Evolutionary conservation across 2,329 filamentous ascomycete genomes (phyloP), one percentile per base, ranked within the genome.

Genomic region (Talaromyces pinophilus): DNA sequence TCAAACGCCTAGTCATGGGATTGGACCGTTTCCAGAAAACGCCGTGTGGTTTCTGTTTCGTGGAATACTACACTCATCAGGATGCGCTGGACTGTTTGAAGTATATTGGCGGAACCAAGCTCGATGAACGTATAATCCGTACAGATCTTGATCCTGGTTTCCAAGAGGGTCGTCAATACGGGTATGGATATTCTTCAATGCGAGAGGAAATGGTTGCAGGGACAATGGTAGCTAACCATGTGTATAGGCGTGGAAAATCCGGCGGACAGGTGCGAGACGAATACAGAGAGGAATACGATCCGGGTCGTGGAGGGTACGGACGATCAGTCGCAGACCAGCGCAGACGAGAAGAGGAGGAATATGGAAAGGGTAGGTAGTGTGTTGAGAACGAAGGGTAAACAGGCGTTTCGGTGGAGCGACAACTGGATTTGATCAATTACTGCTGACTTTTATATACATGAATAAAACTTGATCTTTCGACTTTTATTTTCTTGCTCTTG

Each of bases 71-170:
- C 83, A 97, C 90, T 35, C 95, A 98, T 79, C 90, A 97, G 76
- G 95, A 99, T 79, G 95, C 95, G 8, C 86, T 99, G 60, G 95
- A 99, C 78, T 98, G 94, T 81, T 90, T 99, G 89, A 99, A 98
- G 82, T 99, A 98, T 78, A 90, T 99, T 74, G 95, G 95, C 65
- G 95, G 95, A 66, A 99, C 95, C 42, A 99, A 99, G 83, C 87
- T 99, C 55, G 95, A 99, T 79, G 95, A 99, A 84, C 89, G 95
- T 72, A 90, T 99, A 76, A 97, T 99, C 76, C 87, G 95, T 67
- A 97, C 94, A 28, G 95, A 99, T 82, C 80, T 98, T 59, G 95
- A 99, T 76, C 93, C 96, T 38, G 95, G 95, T 2, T 99, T 99
- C 72, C 89, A 93, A 72, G 95, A 99, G 82, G 95, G 95, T 6